phyloP scores from a whole-genome alignment of 1,139 yeast species.

The Saccharomycopsis hybrid region DNA sequence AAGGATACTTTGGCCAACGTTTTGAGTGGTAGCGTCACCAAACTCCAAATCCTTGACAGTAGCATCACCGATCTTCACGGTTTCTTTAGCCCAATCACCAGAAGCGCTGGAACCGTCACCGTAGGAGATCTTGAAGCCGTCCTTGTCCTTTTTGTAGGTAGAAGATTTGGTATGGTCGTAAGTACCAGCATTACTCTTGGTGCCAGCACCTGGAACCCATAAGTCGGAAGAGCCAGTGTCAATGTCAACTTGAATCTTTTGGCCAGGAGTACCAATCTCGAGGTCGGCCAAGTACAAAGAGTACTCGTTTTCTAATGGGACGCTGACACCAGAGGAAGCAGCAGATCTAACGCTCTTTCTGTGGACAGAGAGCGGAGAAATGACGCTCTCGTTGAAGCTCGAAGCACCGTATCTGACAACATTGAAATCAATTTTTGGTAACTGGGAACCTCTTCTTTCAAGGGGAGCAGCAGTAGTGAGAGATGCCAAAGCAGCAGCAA shows the following conservation, averaged over 20 bases:
- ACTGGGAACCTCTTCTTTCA: background rate
- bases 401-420: conserved; percentile 14
- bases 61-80: conserved; percentile 15
- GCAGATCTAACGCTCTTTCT: conserved; percentile 27
- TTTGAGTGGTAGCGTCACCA: conserved; percentile 20
- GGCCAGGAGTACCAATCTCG: conserved; percentile 30
- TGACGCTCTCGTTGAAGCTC: conserved; percentile 17
- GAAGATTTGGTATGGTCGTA: conserved; percentile 22
- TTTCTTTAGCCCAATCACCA: conserved; percentile 22
- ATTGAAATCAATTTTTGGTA: conserved; percentile 12
- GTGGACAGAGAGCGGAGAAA: conserved; percentile 22
- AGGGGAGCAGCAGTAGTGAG: conserved; percentile 16
- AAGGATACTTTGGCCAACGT: conserved; percentile 17
- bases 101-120: conserved; percentile 21
- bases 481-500: conserved; percentile 14
- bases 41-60: conserved; percentile 19
- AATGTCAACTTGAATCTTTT: conserved; percentile 32
- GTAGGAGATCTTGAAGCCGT: conserved; percentile 17
- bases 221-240: conserved; percentile 46
- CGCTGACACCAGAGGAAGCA: conserved; percentile 5
- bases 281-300: conserved; percentile 32
- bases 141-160: conserved; percentile 19
- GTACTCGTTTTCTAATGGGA: conserved; percentile 13
- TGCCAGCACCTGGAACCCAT: conserved; percentile 32
- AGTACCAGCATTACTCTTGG: conserved; percentile 16